Evolutionary conservation across 768 basidiomycete species (phyloP), one percentile per base, ranked within the genome.

Genomic region (Leccinellum rugosiceps): DNA sequence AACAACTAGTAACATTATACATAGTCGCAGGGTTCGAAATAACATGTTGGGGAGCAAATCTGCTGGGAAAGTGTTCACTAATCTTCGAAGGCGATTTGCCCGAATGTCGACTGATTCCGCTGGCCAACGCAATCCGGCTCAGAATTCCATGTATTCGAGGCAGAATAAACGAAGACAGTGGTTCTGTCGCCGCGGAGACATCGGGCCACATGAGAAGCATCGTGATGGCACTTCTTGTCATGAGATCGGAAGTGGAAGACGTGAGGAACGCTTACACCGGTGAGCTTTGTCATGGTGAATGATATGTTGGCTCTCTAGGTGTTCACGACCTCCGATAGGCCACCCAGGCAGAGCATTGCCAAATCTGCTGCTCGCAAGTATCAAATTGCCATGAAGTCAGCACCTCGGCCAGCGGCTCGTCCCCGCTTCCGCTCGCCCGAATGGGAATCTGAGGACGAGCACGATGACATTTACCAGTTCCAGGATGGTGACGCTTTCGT

Each of bases 101-200:
- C 65, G 68, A 51, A 68, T 66, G 62, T 61, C 67, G 17, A 61
- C 61, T 5, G 61, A 62, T 26, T 53, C 58, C 13, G 45, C 63
- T 10, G 7, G 44, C 23, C 58, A 47, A 55, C 58, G 35, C 25
- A 31, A 50, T 19, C 3, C 30, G 25, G 49, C 59, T 15, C 51
- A 55, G 10, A 32, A 6, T 3, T 25, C 59, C 28, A 31, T 19
- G 31, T 6, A 23, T n/a, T 17, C 31, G 14, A 46, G 17, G 14
- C 48, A 28, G 10, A 56, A 52, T 34, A 59, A 34, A 47, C 58
- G 59, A 14, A 55, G 57, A 34, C 60, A 55, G 41, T 60, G 59
- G 65, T 68, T 61, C 50, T 11, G 56, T 51, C 63, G 21, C 10
- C 15, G 14, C 1, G 68, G 59, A 50, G 19, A 46, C 11, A 2